phyloP scores from a whole-genome alignment of 2,329 filamentous ascomycete species.

The Ploettnerulaceae sp. region DNA sequence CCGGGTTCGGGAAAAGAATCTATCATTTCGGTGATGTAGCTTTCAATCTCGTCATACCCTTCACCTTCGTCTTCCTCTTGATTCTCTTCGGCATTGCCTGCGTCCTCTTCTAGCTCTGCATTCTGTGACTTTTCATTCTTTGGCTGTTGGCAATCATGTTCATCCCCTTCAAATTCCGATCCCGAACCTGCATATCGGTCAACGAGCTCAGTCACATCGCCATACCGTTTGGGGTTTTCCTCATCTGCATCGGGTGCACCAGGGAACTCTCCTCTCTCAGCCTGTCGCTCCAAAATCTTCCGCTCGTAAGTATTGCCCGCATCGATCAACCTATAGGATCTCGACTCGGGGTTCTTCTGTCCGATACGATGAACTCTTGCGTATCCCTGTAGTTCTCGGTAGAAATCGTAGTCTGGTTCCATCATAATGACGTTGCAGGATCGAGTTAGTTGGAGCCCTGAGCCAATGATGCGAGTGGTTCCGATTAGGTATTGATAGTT shows the following conservation, averaged over 20 bases:
- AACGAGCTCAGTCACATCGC: not conserved
- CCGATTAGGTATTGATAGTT: conserved; percentile 19
- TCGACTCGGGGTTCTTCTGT: conserved; percentile 13
- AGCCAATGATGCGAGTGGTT: conserved; percentile 16
- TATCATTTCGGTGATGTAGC: no score
- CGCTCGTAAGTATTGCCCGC: conserved; percentile 11
- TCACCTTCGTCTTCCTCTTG: not conserved
- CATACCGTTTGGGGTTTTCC: not conserved
- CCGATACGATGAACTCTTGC: conserved; percentile 20
- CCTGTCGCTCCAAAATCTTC: conserved; percentile 15
- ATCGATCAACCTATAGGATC: conserved; percentile 15
- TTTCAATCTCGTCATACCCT: not conserved
- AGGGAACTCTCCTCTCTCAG: conserved; percentile 2
- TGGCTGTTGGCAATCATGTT: no score
- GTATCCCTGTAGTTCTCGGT: conserved; percentile 16
- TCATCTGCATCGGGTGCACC: not conserved
- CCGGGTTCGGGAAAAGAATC: not conserved
- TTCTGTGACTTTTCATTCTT: no score
- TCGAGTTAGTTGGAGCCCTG: conserved; percentile 18
- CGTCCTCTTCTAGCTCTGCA: no score
- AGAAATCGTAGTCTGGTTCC: conserved; percentile 19
- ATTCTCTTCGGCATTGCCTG: not conserved
- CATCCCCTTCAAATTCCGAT: no score
- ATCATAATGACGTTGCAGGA: conserved; percentile 18
- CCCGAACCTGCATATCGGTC: not conserved